Conservation (phyloP, 2,329 filamentous ascomycete species). For the Alternaria panax region DNA sequence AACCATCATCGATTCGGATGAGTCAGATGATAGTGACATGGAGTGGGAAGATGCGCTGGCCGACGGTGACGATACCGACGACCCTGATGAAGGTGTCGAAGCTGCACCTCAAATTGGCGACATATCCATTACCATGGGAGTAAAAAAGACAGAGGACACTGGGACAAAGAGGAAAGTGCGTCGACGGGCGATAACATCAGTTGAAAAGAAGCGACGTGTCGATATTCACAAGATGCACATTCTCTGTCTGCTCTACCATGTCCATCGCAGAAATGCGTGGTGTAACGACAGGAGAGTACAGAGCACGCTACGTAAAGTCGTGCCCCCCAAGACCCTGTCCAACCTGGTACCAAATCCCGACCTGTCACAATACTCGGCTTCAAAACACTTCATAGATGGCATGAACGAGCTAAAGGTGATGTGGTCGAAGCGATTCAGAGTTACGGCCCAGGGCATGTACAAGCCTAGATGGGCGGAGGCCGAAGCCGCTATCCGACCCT, state of each 20-base stretch:
- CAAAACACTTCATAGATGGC: constrained; percentile 79
- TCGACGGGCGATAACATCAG: constrained; percentile 62
- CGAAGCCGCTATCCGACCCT: constrained; percentile 63
- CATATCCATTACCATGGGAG: constrained; percentile 53
- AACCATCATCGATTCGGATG: constrained; percentile 56
- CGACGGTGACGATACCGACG: constrained; percentile 34
- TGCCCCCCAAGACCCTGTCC: constrained; percentile 70
- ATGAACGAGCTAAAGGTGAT: constrained; percentile 71
- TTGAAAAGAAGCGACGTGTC: constrained; percentile 68
- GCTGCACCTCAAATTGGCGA: constrained; percentile 47
- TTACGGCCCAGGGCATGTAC: constrained; percentile 64
- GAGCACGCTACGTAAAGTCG: constrained; percentile 58
- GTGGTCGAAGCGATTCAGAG: constrained; percentile 73
- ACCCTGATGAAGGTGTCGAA: constrained; percentile 32
- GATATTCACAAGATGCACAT: constrained; percentile 88
- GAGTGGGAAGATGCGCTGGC: constrained; percentile 66
- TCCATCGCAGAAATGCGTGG: constrained; percentile 82
- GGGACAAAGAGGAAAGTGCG: constrained; percentile 48
- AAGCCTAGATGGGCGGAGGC: constrained; percentile 73
- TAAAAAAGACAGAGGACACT: constrained; percentile 36
- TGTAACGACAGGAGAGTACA: constrained; percentile 81
- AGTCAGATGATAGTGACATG: constrained; percentile 66
- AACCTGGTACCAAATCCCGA: constrained; percentile 73
- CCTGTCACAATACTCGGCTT: constrained; percentile 76
- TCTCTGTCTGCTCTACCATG: constrained; percentile 80